Percentiles rank a stretch among this genome's conserved stretches.
Conservation (phyloP, 1,284 basidiomycete genomes). For the Athelia sp. region DNA sequence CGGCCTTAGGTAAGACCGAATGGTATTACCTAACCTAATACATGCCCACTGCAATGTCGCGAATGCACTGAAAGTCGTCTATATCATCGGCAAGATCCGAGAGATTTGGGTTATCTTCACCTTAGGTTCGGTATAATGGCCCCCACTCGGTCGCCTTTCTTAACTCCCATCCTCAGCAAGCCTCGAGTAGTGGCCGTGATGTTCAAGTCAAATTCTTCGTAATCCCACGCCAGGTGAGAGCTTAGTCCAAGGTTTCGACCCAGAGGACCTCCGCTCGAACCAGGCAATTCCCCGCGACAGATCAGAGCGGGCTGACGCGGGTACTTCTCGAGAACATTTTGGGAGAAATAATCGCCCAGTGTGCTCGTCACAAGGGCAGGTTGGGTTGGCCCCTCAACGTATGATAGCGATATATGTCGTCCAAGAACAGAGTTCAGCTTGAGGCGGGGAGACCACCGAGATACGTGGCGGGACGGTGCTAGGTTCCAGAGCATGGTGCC, state of each 20-base stretch:
- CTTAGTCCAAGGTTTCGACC: constrained; percentile 40
- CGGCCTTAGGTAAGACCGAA: constrained; percentile 36
- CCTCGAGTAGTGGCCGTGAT: constrained; percentile 69
- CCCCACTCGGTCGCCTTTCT: constrained; percentile 74
- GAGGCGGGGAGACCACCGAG: no score
- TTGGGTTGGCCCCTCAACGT: constrained; percentile 52
- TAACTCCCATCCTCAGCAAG: constrained; percentile 63
- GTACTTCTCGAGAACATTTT: constrained; percentile 48
- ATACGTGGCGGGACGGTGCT: no score
- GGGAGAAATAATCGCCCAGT: constrained; percentile 57
- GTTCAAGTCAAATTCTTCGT: constrained; percentile 63
- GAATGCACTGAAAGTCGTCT: constrained; percentile 55
- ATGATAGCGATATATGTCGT: constrained; percentile 36
- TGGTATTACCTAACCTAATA: constrained; percentile 55
- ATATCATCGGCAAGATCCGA: background rate
- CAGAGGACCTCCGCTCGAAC: constrained; percentile 55
- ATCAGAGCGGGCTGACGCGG: constrained; percentile 58
- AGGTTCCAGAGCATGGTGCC: no score
- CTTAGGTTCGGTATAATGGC: constrained; percentile 83
- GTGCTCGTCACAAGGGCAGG: constrained; percentile 60
- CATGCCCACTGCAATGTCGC: constrained; percentile 82
- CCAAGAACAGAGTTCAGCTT: background rate
- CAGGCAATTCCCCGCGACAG: constrained; percentile 53
- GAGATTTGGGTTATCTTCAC: constrained; percentile 30
- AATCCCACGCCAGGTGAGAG: constrained; percentile 70